Conservation (phyloP, 176 grass and related monocot species). For the Musa schizocarpa region DNA sequence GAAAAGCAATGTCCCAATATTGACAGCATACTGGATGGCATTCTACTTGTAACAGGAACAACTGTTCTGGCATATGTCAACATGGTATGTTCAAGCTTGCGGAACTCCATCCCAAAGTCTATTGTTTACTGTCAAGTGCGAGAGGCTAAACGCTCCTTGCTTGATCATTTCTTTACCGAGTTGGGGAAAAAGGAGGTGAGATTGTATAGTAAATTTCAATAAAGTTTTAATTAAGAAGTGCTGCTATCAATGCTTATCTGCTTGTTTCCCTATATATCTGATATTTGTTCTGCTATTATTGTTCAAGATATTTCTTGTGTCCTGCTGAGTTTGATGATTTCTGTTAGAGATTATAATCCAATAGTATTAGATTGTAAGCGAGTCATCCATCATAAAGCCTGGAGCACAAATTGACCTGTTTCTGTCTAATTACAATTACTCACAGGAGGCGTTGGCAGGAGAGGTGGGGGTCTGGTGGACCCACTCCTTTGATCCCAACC, state of each 20-base stretch:
- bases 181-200: conserved; percentile 13
- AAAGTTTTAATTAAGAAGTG: background rate
- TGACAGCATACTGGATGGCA: background rate
- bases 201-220: background rate
- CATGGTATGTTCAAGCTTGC: conserved; percentile 13
- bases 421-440: too few relatives aligned
- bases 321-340: too few relatives aligned
- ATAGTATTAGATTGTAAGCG: too few relatives aligned
- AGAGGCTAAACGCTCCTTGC: conserved; percentile 9
- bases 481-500: too few relatives aligned
- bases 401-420: too few relatives aligned
- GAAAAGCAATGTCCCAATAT: background rate
- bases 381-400: too few relatives aligned
- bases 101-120: conserved; percentile 14
- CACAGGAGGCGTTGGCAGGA: too few relatives aligned
- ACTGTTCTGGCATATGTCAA: conserved; percentile 14
- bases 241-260: background rate
- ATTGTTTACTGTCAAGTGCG: conserved; percentile 16
- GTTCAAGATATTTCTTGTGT: too few relatives aligned
- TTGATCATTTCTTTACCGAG: conserved; percentile 14
- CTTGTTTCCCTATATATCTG: background rate
- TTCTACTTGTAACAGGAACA: conserved; percentile 3
- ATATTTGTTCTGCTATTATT: background rate
- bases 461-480: too few relatives aligned
- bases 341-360: too few relatives aligned